A percentile compares a stretch with the other conserved stretches of the same genome.
Evolutionary conservation across 2,329 filamentous ascomycete species (phyloP).

Genomic region (Aspergillus fumigatiaffinis): DNA sequence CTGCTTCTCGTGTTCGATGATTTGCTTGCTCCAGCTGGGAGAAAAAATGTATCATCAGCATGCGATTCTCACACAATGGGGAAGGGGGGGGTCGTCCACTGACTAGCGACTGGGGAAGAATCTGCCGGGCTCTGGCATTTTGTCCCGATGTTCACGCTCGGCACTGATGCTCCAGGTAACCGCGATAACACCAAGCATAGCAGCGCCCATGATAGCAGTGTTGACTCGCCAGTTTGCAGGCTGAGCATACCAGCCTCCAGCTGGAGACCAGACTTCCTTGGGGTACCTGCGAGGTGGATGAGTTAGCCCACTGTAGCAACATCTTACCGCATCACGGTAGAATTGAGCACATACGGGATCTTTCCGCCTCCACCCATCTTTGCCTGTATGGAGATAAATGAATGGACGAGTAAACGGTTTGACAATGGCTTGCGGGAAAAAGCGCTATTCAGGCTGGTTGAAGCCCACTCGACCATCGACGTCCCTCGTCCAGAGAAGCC

Average conservation of each 20-base stretch:
- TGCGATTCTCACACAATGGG: conserved; percentile 1
- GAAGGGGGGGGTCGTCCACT: conserved; percentile 34
- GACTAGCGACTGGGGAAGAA: conserved; percentile 86
- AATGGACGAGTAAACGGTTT: conserved; percentile 15
- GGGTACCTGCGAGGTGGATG: conserved; percentile 63
- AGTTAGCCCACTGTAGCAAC: conserved; percentile 18
- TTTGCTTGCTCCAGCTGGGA: conserved; percentile 66
- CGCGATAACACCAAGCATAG: conserved; percentile 65
- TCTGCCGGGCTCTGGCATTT: conserved; percentile 69
- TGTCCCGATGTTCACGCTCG: conserved; percentile 66
- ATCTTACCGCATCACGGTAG: conserved; percentile 27
- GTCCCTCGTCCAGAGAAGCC: conserved; percentile 23
- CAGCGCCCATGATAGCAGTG: conserved; percentile 69
- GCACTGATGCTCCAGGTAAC: conserved; percentile 70
- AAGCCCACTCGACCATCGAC: conserved; percentile 30
- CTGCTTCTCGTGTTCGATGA: conserved; percentile 62
- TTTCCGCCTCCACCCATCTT: conserved; percentile 73
- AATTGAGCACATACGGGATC: conserved; percentile 57
- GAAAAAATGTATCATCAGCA: conserved; percentile 15
- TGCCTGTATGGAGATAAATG: conserved; percentile 25
- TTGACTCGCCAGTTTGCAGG: conserved; percentile 94
- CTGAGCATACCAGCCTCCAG: conserved; percentile 96
- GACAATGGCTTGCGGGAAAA: conserved; percentile 19
- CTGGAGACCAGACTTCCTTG: conserved; percentile 98
- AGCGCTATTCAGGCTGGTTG: conserved; percentile 21